Conservation (phyloP, 129 eudicot genomes). For the Tagetes patula region DNA sequence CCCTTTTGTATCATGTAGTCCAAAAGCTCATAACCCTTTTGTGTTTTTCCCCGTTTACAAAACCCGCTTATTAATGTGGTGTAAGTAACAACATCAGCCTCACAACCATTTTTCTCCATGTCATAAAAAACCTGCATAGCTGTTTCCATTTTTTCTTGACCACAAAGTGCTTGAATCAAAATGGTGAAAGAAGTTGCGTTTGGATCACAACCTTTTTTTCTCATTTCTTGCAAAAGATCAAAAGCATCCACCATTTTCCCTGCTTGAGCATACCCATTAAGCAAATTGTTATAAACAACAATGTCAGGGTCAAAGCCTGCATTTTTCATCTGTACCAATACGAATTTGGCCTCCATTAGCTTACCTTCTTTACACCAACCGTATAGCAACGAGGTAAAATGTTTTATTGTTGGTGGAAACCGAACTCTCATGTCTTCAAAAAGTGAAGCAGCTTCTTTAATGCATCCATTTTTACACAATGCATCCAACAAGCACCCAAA, state of each 20-base stretch:
- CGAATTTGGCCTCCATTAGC: constrained; percentile 61
- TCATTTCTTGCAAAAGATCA: constrained; percentile 72
- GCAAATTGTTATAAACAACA: constrained; percentile 72
- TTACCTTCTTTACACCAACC: constrained; percentile 87
- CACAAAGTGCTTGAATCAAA: constrained; percentile 68
- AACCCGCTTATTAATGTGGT: constrained; percentile 68
- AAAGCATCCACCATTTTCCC: constrained; percentile 78
- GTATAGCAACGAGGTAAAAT: constrained; percentile 68
- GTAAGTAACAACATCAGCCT: constrained; percentile 69
- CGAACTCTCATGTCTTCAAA: constrained; percentile 74
- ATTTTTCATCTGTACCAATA: constrained; percentile 63
- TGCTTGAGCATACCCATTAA: constrained; percentile 62
- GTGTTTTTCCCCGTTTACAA: constrained; percentile 60
- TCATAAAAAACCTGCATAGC: constrained; percentile 63
- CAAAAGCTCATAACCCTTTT: constrained; percentile 57
- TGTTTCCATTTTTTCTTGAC: constrained; percentile 63
- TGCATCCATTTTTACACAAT: constrained; percentile 73
- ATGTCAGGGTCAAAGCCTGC: constrained; percentile 74
- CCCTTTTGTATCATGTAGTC: constrained; percentile 67
- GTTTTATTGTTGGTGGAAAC: constrained; percentile 66
- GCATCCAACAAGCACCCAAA: constrained; percentile 90
- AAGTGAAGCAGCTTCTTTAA: constrained; percentile 76
- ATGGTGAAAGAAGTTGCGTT: constrained; percentile 63
- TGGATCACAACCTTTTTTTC: constrained; percentile 67
- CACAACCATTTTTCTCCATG: constrained; percentile 59